Evolutionary conservation across 305 asterid species (phyloP), one percentile per base, ranked within the genome.

Genomic region (Plantago coronopus): DNA sequence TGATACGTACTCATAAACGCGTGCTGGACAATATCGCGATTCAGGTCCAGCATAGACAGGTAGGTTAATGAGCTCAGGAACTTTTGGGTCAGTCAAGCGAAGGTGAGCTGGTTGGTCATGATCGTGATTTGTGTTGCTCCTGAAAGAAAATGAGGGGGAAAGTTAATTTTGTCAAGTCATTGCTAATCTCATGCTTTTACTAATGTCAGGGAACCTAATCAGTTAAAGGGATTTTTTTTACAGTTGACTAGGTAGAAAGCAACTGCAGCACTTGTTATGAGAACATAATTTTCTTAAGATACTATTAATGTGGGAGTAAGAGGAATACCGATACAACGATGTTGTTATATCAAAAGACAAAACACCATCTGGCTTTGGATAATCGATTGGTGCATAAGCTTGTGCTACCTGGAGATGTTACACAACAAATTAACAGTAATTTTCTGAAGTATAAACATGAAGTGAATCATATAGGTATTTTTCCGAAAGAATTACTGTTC

Each of bases 71-170:
- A 63, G 75, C 70, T 85, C 89, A 34, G 98, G 96, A 47, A 75
- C 61, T 50, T 75, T 76, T 46, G 89, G 81, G 73, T 93, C 91
- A 71, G 42, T 82, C 81, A 93, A 56, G 59, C 69, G 87, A 78
- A 93, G 98, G 73, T 93, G 98, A 72, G 89, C 68, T 50, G 94
- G 98, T 70, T 93, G 97, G 74, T 93, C 91, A 55, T 93, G 97
- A 75, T 89, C 88, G 34, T 93, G 98, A 83, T 89, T 89, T 57
- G 98, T 93, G 54, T 82, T 87, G 81, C 97, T 93, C 98, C 98
- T 93, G 71, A 60, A 74, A 61, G 61, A 69, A 15, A 50, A 27
- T 57, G 46, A 44, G 69, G 54, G 38, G 46, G 20, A 18, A 75
- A 64, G n/a, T 17, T 12, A 69, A 40, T 43, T 29, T 14, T 46